phyloP scores from a whole-genome alignment of 2,329 filamentous ascomycete genomes.

The Cyanodermella asteris region DNA sequence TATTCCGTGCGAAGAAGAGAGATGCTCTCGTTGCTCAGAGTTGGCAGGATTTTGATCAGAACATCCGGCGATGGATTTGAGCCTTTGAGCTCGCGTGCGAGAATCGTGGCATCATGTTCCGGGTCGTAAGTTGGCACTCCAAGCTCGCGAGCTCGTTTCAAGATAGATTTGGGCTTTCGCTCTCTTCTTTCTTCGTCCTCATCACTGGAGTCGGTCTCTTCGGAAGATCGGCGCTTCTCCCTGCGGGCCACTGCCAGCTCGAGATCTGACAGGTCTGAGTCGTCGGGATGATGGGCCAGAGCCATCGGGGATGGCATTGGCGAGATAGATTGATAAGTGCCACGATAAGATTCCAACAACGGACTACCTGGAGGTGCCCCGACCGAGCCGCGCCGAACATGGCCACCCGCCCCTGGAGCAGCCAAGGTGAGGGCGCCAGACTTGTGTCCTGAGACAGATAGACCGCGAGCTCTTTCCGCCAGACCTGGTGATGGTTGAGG shows the following conservation, averaged over 20 bases:
- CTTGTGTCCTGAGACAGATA: conserved; percentile 10
- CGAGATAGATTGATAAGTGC: conserved; percentile 83
- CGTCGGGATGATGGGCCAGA: conserved; percentile 34
- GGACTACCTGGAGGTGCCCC: conserved; percentile 52
- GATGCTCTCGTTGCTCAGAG: conserved; percentile 68
- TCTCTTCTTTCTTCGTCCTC: conserved; percentile 14
- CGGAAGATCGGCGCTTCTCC: conserved; percentile 7
- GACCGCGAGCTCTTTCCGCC: conserved; percentile 9
- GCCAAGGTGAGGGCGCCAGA: conserved; percentile 13
- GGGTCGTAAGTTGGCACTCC: conserved; percentile 65
- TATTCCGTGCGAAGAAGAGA: conserved; percentile 73
- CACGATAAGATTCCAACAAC: conserved; percentile 74
- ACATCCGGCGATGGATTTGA: conserved; percentile 46
- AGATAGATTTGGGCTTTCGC: conserved; percentile 6
- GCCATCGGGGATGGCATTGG: conserved; percentile 72
- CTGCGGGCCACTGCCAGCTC: conserved; percentile 17
- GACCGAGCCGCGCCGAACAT: conserved; percentile 12
- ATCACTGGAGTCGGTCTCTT: conserved; percentile 6
- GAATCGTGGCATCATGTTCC: conserved; percentile 50
- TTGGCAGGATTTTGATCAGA: conserved; percentile 65
- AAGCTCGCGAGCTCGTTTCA: conserved; percentile 28
- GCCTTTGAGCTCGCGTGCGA: conserved; percentile 53
- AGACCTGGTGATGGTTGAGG: conserved; percentile 14
- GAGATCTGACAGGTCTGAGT: conserved; percentile 31
- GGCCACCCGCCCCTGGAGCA: conserved; percentile 17